These are phyloP conservation scores for Epichloe coenophiala DNA, from an alignment of 2,329 filamentous ascomycete species.

Conservation along the genomic window DNA sequence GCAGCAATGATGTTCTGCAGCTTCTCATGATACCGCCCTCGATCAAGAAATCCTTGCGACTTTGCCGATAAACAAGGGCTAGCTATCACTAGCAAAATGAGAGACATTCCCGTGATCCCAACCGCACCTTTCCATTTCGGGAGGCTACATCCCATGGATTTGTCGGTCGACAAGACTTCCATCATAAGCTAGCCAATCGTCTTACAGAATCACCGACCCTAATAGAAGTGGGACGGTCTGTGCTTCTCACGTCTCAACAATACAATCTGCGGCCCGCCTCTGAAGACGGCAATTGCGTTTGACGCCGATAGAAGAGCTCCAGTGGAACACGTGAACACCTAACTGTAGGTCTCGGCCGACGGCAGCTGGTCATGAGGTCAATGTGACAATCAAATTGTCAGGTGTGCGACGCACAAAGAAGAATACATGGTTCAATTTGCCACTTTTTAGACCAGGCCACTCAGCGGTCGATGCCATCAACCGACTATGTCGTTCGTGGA, in stretches of 20 bases:
- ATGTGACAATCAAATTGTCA: neutral
- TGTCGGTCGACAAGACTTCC: neutral
- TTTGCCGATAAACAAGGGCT: neutral
- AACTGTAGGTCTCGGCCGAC: constrained; percentile 9
- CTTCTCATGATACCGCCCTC: neutral
- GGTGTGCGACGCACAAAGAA: neutral
- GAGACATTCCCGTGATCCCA: neutral
- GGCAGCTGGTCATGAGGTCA: constrained; percentile 3
- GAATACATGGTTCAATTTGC: too few species aligned
- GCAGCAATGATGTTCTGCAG: constrained; percentile 3
- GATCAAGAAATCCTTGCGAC: neutral
- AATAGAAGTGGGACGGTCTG: neutral
- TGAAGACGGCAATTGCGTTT: neutral
- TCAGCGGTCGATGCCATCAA: neutral
- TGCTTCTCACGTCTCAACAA: neutral
- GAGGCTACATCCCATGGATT: neutral
- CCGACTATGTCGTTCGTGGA: neutral
- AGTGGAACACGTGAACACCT: neutral
- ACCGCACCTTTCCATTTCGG: neutral
- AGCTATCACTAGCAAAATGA: too few species aligned
- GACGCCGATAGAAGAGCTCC: too few species aligned
- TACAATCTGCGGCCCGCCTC: neutral
- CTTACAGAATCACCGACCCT: constrained; percentile 6
- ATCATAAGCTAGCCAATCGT: constrained; percentile 9
- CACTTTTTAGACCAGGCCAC: neutral